Evolutionary conservation across 148 eudicot species (phyloP).

Genomic region (Fagopyrum homotropicum): DNA sequence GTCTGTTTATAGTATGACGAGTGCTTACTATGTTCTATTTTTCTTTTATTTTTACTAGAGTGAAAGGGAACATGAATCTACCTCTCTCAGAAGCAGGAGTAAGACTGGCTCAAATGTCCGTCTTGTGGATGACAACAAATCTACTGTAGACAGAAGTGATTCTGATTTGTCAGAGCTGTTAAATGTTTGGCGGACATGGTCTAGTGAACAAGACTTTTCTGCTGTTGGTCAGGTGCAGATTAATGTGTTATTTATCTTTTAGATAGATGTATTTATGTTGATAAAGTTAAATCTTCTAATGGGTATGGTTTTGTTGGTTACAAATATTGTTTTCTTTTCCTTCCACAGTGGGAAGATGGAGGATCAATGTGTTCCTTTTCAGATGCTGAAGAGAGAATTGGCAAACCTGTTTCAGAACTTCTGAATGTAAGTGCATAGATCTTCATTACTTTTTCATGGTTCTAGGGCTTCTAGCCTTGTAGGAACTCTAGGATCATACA

Average conservation of each 20-base stretch:
- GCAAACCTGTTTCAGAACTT: constrained; percentile 52
- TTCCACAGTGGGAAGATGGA: constrained; percentile 45
- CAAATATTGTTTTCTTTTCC: constrained; percentile 29
- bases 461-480: neutral
- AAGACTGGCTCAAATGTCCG: constrained; percentile 16
- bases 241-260: neutral
- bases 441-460: constrained; percentile 6
- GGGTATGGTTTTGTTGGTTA: constrained; percentile 5
- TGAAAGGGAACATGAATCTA: constrained; percentile 34
- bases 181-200: constrained; percentile 25
- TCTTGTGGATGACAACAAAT: constrained; percentile 18
- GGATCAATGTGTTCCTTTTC: constrained; percentile 38
- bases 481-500: neutral
- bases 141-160: constrained; percentile 25
- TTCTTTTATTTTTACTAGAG: constrained; percentile 25
- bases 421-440: constrained; percentile 35
- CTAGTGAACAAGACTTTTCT: constrained; percentile 35
- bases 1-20: too few relatives aligned
- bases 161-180: constrained; percentile 28
- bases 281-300: constrained; percentile 1
- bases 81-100: constrained; percentile 21
- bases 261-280: neutral
- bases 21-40: neutral
- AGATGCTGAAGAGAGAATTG: constrained; percentile 75
- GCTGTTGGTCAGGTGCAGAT: constrained; percentile 31